Evolutionary conservation across 495 filamentous ascomycete genomes (phyloP), one percentile per base, ranked within the genome.

Genomic region (Ramalina peruviana): DNA sequence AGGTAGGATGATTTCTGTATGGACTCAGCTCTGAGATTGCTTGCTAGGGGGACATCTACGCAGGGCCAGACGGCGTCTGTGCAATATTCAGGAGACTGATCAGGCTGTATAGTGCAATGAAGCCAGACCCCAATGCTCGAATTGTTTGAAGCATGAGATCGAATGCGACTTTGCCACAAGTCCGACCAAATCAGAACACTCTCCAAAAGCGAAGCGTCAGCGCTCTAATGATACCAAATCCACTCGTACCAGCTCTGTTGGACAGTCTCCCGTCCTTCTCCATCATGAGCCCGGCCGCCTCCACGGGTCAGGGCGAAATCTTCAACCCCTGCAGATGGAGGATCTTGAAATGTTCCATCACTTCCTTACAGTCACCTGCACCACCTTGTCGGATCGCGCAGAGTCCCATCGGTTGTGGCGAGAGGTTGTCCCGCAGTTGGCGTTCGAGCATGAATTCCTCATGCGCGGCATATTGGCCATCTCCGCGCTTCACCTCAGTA

Each of bases 401-500:
- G 54, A 60, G 12, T 54, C 55, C 6, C 45, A 54, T 13, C 38
- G 62, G 0, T 16, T 76, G 15, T 73, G 69, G 67, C 60, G 63
- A 30, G 48, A 56, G 6, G 62, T 66, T 36, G 43, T 71, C n/a
- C 63, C 64, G 1, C 56, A 65, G 55, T 68, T 68, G 59, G 67
- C 67, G 1, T 62, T 73, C 37, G 36, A 58, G 6, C 67, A 67
- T 43, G 66, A 67, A 2, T 69, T 69, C 1, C 65, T 74, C n/a
- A 54, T 71, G 30, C 70, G 72, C 47, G 64, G 71, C 7, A 62
- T 71, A 9, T 58, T 74, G 3, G 61, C 71, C 4, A 54, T 74
- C 0, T 63, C 70, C 2, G 67, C 71, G 0, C 59, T 72, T 0
- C 71, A 74, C 46, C 58, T 72, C 0, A 62, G 61, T n/a, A 46